A percentile compares a stretch with the other conserved stretches of the same genome.
phyloP scores from a whole-genome alignment of 2,329 filamentous ascomycete species.

The Passalora sequoiae region DNA sequence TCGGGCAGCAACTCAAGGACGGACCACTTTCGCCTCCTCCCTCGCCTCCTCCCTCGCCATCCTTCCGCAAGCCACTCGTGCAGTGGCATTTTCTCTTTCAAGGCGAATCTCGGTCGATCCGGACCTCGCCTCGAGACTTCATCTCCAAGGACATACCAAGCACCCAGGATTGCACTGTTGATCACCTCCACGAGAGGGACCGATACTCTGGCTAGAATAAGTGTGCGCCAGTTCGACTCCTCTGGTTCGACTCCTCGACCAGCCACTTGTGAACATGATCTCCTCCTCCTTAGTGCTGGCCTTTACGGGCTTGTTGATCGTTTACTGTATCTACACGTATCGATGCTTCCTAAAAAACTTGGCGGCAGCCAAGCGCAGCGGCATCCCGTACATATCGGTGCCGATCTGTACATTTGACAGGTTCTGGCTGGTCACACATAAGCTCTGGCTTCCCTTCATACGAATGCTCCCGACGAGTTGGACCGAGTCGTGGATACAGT shows the following conservation, averaged over 20 bases:
- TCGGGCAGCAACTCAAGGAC: too few relatives aligned
- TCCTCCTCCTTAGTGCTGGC: conserved; percentile 27
- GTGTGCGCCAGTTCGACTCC: too few relatives aligned
- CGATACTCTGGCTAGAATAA: too few relatives aligned
- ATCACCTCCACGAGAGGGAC: too few relatives aligned
- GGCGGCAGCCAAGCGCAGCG: conserved; percentile 42
- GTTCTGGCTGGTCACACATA: conserved; percentile 53
- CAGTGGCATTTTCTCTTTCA: not conserved
- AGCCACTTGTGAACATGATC: too few relatives aligned
- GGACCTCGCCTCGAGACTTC: conserved; percentile 5
- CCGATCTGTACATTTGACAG: conserved; percentile 47
- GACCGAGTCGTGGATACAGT: conserved; percentile 51
- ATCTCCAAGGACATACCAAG: not conserved
- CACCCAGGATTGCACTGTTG: too few relatives aligned
- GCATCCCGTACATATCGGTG: conserved; percentile 40
- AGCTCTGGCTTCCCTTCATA: conserved; percentile 54
- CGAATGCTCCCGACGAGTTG: conserved; percentile 50
- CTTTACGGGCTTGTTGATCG: conserved; percentile 30
- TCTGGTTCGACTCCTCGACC: too few relatives aligned
- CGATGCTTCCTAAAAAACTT: conserved; percentile 39
- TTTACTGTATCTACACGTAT: conserved; percentile 35
- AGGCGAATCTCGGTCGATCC: not conserved
- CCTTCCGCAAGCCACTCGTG: too few relatives aligned
- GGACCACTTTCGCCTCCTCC: too few relatives aligned
- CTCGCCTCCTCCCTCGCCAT: too few relatives aligned